Evolutionary conservation across 495 filamentous ascomycete genomes (phyloP), one percentile per base, ranked within the genome.

Genomic region (Neurospora intermedia): DNA sequence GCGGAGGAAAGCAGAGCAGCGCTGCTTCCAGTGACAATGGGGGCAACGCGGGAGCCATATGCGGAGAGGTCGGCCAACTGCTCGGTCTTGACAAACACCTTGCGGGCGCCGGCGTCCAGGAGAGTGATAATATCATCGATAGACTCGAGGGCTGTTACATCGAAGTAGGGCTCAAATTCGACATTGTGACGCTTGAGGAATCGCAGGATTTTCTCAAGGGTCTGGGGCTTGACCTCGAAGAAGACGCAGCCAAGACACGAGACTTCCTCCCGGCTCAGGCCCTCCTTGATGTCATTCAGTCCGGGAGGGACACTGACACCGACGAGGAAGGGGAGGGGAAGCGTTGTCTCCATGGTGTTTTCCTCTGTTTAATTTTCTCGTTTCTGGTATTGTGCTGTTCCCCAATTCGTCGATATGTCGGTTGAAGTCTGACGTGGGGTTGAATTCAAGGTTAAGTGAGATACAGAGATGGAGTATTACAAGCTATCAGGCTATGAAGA

Each of bases 61-160:
- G 84, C 81, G 38, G 80, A 73, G 71, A 82, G 84, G 45, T 84
- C 80, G 15, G 81, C 74, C 43, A 87, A 71, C 82, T 93, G 90
- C 66, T 91, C 86, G 69, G 90, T 85, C 70, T 87, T 85, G 69
- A 97, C 90, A 80, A 98, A 94, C 66, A 97, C 90, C 81, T 91
- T 96, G 48, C 89, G 87, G n/a, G 93, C 93, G 70, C 96, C 96
- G 75, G 90, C 88, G 78, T 99, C 91, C 70, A 99, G 87, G 40
- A 98, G 86, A 70, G 92, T 87, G 70, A 94, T 82, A 23, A 97
- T 83, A 74, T 97, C 92, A 46, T 91, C 89, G 66, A 83, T 80
- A 38, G 88, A 89, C 73, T 86, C 76, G 71, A 98, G 87, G 38
- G 84, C 82, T 27, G 92, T 91, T 72, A 89, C 94, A 75, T 98